phyloP scores from a whole-genome alignment of 768 basidiomycete species.

The Trametes maxima region DNA sequence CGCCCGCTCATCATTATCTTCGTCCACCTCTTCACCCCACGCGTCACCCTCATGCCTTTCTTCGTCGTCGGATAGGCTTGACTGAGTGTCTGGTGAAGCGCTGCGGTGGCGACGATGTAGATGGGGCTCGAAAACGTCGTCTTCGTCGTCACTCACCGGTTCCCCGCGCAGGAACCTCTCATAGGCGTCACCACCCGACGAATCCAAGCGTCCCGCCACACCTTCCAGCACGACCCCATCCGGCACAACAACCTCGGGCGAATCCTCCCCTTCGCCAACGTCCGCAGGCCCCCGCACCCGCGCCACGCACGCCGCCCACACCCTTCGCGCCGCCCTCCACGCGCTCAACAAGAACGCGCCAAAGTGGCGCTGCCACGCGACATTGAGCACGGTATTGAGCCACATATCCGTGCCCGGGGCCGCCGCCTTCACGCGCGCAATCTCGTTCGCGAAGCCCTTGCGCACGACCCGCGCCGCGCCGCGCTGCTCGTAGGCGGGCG shows the following conservation, averaged over 20 bases:
- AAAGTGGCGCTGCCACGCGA: slow-evolving; percentile 44
- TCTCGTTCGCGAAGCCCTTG: slow-evolving; percentile 54
- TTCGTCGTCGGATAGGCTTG: slow-evolving; percentile 10
- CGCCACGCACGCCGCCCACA: slow-evolving; percentile 11
- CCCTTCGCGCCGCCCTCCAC: slow-evolving; percentile 18
- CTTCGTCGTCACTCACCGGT: slow-evolving; percentile 47
- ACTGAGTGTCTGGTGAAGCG: neutral
- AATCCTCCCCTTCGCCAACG: neutral
- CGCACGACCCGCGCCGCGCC: slow-evolving; percentile 30
- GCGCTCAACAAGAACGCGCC: slow-evolving; percentile 33
- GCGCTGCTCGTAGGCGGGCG: slow-evolving; percentile 32
- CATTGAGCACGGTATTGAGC: slow-evolving; percentile 33
- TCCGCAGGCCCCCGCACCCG: neutral
- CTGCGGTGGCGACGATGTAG: neutral
- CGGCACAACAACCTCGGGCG: neutral
- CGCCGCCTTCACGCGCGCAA: slow-evolving; percentile 43
- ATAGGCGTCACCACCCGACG: slow-evolving; percentile 48
- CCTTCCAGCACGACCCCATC: neutral
- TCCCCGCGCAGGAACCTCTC: slow-evolving; percentile 64
- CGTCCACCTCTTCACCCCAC: slow-evolving; percentile 33
- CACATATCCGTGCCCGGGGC: slow-evolving; percentile 42
- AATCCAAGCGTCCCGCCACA: slow-evolving; percentile 30
- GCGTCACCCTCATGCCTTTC: slow-evolving; percentile 20
- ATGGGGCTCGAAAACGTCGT: slow-evolving; percentile 39
- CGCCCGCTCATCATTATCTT: slow-evolving; percentile 46